A percentile compares a stretch with the other conserved stretches of the same genome.
These are phyloP conservation scores for Apiotrichum veenhuisii DNA, from an alignment of 1,284 basidiomycete genomes.

Conservation along the genomic window DNA sequence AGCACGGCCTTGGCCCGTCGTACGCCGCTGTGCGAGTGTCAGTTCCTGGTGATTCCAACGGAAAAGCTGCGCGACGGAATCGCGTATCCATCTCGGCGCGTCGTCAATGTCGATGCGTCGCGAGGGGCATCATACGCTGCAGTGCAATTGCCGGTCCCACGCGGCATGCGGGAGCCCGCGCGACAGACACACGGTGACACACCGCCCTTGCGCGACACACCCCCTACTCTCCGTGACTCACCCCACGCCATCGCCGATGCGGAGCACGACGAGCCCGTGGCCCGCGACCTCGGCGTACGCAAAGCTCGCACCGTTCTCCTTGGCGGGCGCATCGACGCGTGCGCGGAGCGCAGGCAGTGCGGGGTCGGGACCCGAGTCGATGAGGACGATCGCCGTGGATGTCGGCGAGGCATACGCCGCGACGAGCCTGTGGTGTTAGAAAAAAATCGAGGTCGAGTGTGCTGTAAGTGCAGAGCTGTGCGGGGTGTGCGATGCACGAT, in stretches of 20 bases:
- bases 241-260: conserved; percentile 26
- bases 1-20: conserved; percentile 37
- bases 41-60: background rate
- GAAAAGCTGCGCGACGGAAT: too few relatives aligned
- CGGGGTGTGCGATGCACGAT: background rate
- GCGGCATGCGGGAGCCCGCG: too few relatives aligned
- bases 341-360: conserved; percentile 13
- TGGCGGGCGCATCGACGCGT: conserved; percentile 1
- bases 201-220: too few relatives aligned
- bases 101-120: too few relatives aligned
- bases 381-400: conserved; percentile 18
- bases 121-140: too few relatives aligned
- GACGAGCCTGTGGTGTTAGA: conserved; percentile 34
- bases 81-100: too few relatives aligned
- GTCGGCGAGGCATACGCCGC: conserved; percentile 25
- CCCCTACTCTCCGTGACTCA: conserved; percentile 18
- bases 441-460: too few relatives aligned
- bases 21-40: conserved; percentile 1
- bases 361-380: conserved; percentile 26
- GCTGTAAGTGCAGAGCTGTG: background rate
- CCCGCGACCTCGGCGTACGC: conserved; percentile 12
- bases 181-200: too few relatives aligned
- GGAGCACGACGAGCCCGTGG: conserved; percentile 15
- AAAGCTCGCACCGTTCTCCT: conserved; percentile 8
- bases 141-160: too few relatives aligned